Evolutionary conservation across 2,329 filamentous ascomycete species (phyloP).

Genomic region (Clonostachys sp.): DNA sequence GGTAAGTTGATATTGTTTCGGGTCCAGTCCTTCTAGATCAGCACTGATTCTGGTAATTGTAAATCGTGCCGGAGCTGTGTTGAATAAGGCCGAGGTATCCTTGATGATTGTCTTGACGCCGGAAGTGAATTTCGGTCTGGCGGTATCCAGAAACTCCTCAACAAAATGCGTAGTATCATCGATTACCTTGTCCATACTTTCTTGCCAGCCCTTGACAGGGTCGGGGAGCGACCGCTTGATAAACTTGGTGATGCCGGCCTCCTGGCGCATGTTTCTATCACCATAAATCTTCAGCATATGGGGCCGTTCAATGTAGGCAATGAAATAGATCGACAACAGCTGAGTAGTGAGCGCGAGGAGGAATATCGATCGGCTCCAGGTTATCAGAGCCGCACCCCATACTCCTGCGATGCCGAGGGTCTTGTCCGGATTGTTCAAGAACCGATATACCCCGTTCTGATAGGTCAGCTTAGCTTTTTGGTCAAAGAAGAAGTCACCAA

Average conservation of each 20-base stretch:
- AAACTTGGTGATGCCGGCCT: conserved; percentile 89
- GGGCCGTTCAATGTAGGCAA: conserved; percentile 89
- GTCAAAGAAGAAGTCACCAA: conserved; percentile 97
- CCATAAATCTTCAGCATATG: conserved; percentile 99
- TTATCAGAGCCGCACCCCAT: conserved; percentile 92
- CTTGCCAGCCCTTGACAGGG: conserved; percentile 77
- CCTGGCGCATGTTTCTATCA: conserved; percentile 65
- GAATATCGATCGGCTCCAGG: conserved; percentile 82
- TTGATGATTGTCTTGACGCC: conserved; percentile 84
- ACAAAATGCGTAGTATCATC: conserved; percentile 85
- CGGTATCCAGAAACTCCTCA: conserved; percentile 83
- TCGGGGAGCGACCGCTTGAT: conserved; percentile 81
- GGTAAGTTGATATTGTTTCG: conserved; percentile 73
- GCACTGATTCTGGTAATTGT: conserved; percentile 76
- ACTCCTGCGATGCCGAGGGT: conserved; percentile 91
- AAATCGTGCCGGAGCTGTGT: conserved; percentile 80
- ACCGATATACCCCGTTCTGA: conserved; percentile 87
- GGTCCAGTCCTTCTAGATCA: conserved; percentile 74
- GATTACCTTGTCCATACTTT: conserved; percentile 81
- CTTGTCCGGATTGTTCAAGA: conserved; percentile 94
- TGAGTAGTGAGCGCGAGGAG: conserved; percentile 83
- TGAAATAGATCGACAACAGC: conserved; percentile 78
- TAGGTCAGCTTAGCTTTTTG: conserved; percentile 86
- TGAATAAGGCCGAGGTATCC: conserved; percentile 84
- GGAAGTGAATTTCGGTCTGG: conserved; percentile 78